Percentiles rank a stretch among this genome's conserved stretches.
phyloP scores from a whole-genome alignment of 169 alveolate species.

The Babesia microti region DNA sequence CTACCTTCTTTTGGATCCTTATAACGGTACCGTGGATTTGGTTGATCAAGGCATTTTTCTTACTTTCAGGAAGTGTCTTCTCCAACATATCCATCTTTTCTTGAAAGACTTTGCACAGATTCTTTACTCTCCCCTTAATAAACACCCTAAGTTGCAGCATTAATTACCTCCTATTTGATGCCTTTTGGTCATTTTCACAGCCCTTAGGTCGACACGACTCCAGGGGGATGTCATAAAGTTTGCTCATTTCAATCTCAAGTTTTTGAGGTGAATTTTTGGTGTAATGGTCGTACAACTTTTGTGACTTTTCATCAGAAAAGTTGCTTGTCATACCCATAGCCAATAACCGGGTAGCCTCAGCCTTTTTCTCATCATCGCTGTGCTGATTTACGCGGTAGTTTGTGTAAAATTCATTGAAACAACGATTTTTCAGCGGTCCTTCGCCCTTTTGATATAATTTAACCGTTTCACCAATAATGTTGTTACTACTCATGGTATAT shows the following conservation, averaged over 20 bases:
- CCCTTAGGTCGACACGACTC: constrained; percentile 1
- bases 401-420: constrained; percentile 26
- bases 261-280: too few species aligned
- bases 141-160: constrained; percentile 9
- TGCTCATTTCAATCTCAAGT: too few species aligned
- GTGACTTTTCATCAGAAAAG: not conserved
- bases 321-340: not conserved
- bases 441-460: not conserved
- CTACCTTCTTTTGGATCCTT: not conserved
- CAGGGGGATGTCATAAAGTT: too few species aligned
- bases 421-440: constrained; percentile 16
- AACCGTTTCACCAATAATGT: too few species aligned
- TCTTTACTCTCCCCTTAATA: constrained; percentile 41
- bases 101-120: constrained; percentile 34
- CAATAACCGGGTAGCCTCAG: not conserved
- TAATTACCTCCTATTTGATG: constrained; percentile 4
- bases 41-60: constrained; percentile 2
- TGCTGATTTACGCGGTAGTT: constrained; percentile 7
- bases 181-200: too few species aligned
- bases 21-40: not conserved
- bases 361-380: constrained; percentile 1
- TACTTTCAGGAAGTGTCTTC: constrained; percentile 15
- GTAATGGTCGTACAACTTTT: constrained; percentile 3
- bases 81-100: constrained; percentile 13
- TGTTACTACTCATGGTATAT: too few species aligned